A percentile compares a stretch with the other conserved stretches of the same genome.
phyloP scores from a whole-genome alignment of 2,329 filamentous ascomycete species.

The Ceratocystis smalleyi region DNA sequence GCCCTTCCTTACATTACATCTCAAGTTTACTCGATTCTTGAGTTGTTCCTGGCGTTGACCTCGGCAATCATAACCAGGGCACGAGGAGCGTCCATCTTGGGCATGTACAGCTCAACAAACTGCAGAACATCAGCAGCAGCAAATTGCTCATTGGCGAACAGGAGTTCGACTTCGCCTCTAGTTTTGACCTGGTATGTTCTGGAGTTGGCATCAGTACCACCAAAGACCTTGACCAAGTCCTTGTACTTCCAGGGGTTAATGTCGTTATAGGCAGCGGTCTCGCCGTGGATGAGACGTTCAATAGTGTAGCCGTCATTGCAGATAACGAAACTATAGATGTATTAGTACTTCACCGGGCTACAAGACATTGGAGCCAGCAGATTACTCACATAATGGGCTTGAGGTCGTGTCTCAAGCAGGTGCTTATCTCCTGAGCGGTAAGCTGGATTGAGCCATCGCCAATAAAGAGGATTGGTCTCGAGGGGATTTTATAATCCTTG shows the following conservation, averaged over 20 bases:
- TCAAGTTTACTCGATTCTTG: conserved; percentile 25
- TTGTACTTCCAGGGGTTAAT: conserved; percentile 60
- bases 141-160: conserved; percentile 52
- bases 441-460: conserved; percentile 79
- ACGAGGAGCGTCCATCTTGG: conserved; percentile 59
- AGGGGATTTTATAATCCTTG: conserved; percentile 42
- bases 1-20: background rate
- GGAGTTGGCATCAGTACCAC: conserved; percentile 39
- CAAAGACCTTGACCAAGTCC: conserved; percentile 52
- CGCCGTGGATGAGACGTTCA: conserved; percentile 75
- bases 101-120: conserved; percentile 73
- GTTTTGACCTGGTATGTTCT: conserved; percentile 54
- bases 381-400: conserved; percentile 56
- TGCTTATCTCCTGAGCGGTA: conserved; percentile 69
- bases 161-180: conserved; percentile 47
- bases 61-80: conserved; percentile 55
- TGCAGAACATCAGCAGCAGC: conserved; percentile 39
- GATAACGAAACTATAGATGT: conserved; percentile 50
- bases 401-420: conserved; percentile 61
- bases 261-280: conserved; percentile 68
- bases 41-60: conserved; percentile 54
- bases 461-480: conserved; percentile 69
- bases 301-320: conserved; percentile 85
- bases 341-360: conserved; percentile 18
- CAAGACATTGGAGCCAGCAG: background rate